Evolutionary conservation across 2,329 filamentous ascomycete genomes (phyloP), one percentile per base, ranked within the genome.

Genomic region (Diaporthe nobilis): DNA sequence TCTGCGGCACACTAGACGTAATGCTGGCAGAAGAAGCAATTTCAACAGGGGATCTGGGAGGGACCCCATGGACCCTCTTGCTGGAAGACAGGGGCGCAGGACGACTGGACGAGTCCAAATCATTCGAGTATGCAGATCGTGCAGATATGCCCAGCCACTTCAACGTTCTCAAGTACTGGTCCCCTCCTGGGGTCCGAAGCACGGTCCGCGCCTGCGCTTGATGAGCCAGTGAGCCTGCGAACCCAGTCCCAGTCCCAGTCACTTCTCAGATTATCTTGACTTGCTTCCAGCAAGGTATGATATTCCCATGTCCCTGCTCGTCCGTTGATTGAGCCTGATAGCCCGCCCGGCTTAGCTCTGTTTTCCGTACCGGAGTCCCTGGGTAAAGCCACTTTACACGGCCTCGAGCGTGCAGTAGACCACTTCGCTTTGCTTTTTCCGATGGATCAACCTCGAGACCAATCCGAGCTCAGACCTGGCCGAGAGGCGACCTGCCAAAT

Each of bases 401-500:
- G n/a, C 22, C 31, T 53, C 22, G n/a, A 51, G 47, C 47, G 44
- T 51, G 47, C 63, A 53, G 63, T 49, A 53, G 63, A 15, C 31
- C 34, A 53, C 47, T 28, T 25, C 7, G 34, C n/a, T 55, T 55
- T 70, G 65, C 65, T 70, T 70, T 70, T 68, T 53, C 15, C 47
- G 7, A 28, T 28, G 34, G n/a, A 42, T 42, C 65, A 22, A 12
- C 3, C 34, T 53, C 15, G 31, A 13, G 65, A 4, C 65, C 65
- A 70, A 53, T 70, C 47, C 34, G 10, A 22, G 31, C 5, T 20
- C 5, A 42, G 65, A 70, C 7, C 20, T 55, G 47, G 31, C 49
- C 20, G 65, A 70, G 65, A 20, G 39, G 65, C 49, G 49, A 49
- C 39, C 65, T 70, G 65, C 49, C 65, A 70, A 22, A 39, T 34